Percentiles rank a stretch among this genome's conserved stretches.
Conservation (phyloP, 257 asterid species). For the Solanum medicagineum region DNA sequence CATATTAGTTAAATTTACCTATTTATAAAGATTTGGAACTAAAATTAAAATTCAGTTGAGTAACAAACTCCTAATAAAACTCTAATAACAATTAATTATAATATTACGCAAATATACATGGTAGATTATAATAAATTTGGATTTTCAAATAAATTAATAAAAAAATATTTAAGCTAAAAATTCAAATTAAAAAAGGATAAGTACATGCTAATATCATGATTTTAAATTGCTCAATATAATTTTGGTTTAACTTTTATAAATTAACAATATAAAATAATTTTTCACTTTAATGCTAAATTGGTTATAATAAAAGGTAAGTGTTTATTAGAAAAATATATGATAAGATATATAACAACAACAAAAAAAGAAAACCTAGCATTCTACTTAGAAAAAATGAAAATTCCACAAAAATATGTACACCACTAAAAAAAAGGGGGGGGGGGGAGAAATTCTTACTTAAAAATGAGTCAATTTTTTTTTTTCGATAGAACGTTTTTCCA, state of each 20-base stretch:
- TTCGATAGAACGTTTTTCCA: too few species aligned
- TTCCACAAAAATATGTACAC: background rate
- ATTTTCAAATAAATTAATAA: background rate
- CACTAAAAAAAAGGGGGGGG: too few species aligned
- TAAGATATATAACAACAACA: background rate
- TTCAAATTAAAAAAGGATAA: background rate
- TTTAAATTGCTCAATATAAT: background rate
- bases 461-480: too few species aligned
- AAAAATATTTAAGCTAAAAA: background rate
- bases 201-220: background rate
- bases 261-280: too few species aligned
- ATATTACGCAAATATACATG: background rate
- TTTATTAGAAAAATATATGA: background rate
- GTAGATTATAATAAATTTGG: background rate
- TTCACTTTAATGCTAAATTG: too few species aligned
- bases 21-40: background rate
- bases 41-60: background rate
- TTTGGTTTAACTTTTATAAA: background rate
- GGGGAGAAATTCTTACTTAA: too few species aligned
- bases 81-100: slow-evolving; percentile 6
- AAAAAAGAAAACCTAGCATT: too few species aligned
- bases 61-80: slow-evolving; percentile 16
- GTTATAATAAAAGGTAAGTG: too few species aligned
- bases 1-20: background rate
- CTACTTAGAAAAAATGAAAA: background rate